Evolutionary conservation across 305 asterid species (phyloP).

Genomic region (Fraxinus ornus): DNA sequence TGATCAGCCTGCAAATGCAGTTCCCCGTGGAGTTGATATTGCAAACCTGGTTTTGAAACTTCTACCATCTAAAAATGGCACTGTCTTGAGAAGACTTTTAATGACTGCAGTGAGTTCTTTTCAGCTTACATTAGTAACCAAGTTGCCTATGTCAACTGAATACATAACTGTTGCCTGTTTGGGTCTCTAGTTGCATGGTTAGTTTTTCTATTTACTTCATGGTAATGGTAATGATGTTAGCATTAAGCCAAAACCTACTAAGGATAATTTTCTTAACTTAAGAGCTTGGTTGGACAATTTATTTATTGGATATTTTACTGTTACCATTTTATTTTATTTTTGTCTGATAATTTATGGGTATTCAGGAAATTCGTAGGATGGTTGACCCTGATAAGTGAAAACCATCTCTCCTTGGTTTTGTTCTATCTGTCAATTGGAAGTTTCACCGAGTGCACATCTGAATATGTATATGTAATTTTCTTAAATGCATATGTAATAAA

Average conservation of each 20-base stretch:
- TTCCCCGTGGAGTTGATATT: slow-evolving; percentile 50
- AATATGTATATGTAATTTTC: neutral
- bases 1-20: slow-evolving; percentile 41
- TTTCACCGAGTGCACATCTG: neutral
- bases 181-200: neutral
- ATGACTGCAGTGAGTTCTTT: slow-evolving; percentile 77
- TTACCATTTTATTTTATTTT: neutral
- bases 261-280: neutral
- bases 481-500: neutral
- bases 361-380: neutral
- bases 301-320: neutral
- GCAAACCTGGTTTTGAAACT: slow-evolving; percentile 66
- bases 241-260: neutral
- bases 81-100: slow-evolving; percentile 76
- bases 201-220: neutral
- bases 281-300: slow-evolving; percentile 1
- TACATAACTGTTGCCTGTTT: slow-evolving; percentile 18
- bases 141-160: neutral
- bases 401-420: neutral
- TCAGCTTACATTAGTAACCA: neutral
- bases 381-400: slow-evolving; percentile 3
- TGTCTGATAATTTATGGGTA: neutral
- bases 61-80: slow-evolving; percentile 77
- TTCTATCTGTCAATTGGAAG: neutral
- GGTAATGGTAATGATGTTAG: neutral